These are phyloP conservation scores for Dioscorea dumetorum DNA, from an alignment of 106 monocot species.

Conservation along the genomic window DNA sequence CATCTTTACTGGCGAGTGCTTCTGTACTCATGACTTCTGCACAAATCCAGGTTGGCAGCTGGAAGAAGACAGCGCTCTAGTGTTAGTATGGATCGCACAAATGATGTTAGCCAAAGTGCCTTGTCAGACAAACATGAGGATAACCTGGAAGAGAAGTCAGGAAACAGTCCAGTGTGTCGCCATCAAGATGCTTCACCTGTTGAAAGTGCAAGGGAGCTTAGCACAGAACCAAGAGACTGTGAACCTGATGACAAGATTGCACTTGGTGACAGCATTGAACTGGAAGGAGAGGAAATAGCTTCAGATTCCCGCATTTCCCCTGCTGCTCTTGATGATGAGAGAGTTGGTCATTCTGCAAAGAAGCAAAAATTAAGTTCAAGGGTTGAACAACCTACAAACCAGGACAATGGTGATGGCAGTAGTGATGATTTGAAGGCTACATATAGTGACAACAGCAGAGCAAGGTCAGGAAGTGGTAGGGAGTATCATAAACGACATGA, in stretches of 20 bases:
- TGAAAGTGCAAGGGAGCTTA: slow-evolving; percentile 28
- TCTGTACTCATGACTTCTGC: no score
- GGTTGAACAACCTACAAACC: slow-evolving; percentile 30
- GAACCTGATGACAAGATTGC: slow-evolving; percentile 42
- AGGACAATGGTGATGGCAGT: slow-evolving; percentile 20
- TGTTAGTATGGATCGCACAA: slow-evolving; percentile 13
- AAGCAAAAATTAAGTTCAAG: slow-evolving; percentile 39
- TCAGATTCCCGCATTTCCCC: slow-evolving; percentile 38
- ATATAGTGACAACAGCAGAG: slow-evolving; percentile 43
- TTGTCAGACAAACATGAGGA: slow-evolving; percentile 14
- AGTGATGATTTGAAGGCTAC: slow-evolving; percentile 25
- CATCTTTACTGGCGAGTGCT: no score
- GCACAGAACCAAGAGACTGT: slow-evolving; percentile 25
- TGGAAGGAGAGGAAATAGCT: slow-evolving; percentile 36
- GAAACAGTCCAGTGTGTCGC: slow-evolving; percentile 12
- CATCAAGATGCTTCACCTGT: slow-evolving; percentile 7
- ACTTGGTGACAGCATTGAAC: slow-evolving; percentile 37
- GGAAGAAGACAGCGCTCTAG: slow-evolving; percentile 20
- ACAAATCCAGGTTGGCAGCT: no score
- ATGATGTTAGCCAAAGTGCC: slow-evolving; percentile 19
- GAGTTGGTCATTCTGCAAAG: slow-evolving; percentile 31
- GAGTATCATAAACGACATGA: slow-evolving; percentile 34
- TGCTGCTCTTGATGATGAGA: slow-evolving; percentile 32
- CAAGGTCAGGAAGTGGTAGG: slow-evolving; percentile 41
- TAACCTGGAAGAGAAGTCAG: slow-evolving; percentile 19